Base-by-base conservation (phyloP, 306 rosid species). In the Rosa chinensis region DNA sequence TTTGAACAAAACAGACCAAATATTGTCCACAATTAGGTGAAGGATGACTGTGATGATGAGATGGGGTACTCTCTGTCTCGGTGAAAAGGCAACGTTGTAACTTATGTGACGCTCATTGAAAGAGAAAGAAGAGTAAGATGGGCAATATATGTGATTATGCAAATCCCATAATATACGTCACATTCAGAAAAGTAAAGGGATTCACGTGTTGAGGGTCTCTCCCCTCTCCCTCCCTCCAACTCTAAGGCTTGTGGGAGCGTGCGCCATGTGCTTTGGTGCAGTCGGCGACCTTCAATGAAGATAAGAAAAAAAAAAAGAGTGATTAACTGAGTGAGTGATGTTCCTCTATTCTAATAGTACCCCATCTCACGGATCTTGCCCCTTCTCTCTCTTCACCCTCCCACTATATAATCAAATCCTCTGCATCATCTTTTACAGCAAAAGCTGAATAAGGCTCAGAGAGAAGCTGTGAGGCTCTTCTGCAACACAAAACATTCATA, bases 361-460 rank as follows among this genome's bases (percentile, higher is more conserved):
- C 97, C 85, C 94, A 86, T 88, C 94, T 89, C 90, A 85, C 92
- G 97, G 98, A 92, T 92, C 97, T 88, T 87, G 94, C 91, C 86
- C 61, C 87, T 72, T 32, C 87, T 71, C 82, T 53, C 70, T 78
- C 75, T 49, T 75, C 59, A 39, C 59, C 48, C 5, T 8, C 79
- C 76, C 50, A 66, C 45, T 76, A 62, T 76, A 63, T 45, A 62
- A 10, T 8, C 48, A 40, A 16, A 37, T 40, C 59, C 56, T 61
- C 66, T 6, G 64, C 32, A 75, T 78, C 66, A 61, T 72, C 53
- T 20, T 21, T 13, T 39, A 47, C 76, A 75, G 72, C 72, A 67
- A 67, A 67, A 67, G 72, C 72, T 67, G 72, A 40, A 67, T 4
- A 67, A 67, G 72, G 5, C 71, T 39, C 71, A 18, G 71, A 66